Conservation (phyloP, 805 yeast species). For the Spathaspora sp. region DNA sequence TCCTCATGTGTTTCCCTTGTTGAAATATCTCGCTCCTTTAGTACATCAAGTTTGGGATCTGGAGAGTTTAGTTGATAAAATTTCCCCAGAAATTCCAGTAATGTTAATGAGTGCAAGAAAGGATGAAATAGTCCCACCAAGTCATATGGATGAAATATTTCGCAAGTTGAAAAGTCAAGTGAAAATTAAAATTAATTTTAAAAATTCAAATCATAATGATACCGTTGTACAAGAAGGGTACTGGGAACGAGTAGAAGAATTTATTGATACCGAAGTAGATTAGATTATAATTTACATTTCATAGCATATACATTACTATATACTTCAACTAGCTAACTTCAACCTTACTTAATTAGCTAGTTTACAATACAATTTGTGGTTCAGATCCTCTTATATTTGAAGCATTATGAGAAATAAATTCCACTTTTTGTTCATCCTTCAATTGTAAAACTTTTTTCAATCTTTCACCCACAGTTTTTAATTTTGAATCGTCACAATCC, state of each 20-base stretch:
- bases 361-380: conserved; percentile 31
- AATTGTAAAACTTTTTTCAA: conserved; percentile 83
- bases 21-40: conserved; percentile 51
- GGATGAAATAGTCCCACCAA: conserved; percentile 92
- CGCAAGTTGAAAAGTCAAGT: conserved; percentile 45
- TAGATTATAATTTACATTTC: no score
- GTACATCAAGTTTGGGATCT: conserved; percentile 86
- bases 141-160: conserved; percentile 65
- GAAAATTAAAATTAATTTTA: conserved; percentile 54
- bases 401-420: conserved; percentile 70
- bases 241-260: conserved; percentile 66
- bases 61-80: conserved; percentile 50
- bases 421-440: conserved; percentile 70
- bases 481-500: conserved; percentile 59
- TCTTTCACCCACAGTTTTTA: conserved; percentile 76
- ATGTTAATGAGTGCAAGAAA: conserved; percentile 66
- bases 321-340: background rate
- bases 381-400: conserved; percentile 38
- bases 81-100: conserved; percentile 57
- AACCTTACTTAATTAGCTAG: no score
- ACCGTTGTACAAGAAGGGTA: conserved; percentile 72
- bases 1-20: conserved; percentile 71
- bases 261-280: conserved; percentile 29
- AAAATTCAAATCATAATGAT: conserved; percentile 75
- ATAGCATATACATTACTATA: no score